Evolutionary conservation across 805 yeast genomes (phyloP), one percentile per base, ranked within the genome.

Genomic region (Saturnispora silvae): DNA sequence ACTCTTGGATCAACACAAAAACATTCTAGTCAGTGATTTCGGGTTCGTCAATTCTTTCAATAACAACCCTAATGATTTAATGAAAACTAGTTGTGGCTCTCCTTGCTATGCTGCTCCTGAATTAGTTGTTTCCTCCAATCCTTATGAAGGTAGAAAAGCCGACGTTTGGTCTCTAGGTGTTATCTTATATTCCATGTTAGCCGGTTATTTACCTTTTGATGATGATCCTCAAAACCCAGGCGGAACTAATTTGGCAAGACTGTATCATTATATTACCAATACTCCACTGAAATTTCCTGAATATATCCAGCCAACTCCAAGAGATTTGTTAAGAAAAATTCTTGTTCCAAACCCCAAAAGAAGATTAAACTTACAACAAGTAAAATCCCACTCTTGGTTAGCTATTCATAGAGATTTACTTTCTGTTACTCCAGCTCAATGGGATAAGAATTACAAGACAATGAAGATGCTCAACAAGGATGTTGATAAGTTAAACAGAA

Each of bases 41-140:
- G 96, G 96, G 0, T 92, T 92, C 60, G 98, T 94, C 26, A 92
- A 92, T 59, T 79, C 89, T 20, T 92, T 78, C 60, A 62, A 60
- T 33, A 28, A 40, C 19, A 59, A 61, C 25, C 69, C 67, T 16
- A 70, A 69, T 46, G 95, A 85, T 55, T 63, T 84, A 31, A 92
- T 89, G 97, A 78, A 77, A 54, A 89, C 97, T 1, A 75, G 87
- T 26, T 89, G 98, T 58, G 98, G 98, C 2, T 84, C 95, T 3
- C 98, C 98, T 1, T 89, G 98, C 57, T 89, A 89, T 59, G 98
- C 98, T 0, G 98, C 98, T 1, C 98, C 98, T 0, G 98, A 92
- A 56, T 63, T 92, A 40, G 98, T 92, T 3, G 79, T 86, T 22
- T 80, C 89, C 10, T 83, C 77, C 45, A 72, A 77, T 37, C 86